Percentiles rank a stretch among this genome's conserved stretches.
These are phyloP conservation scores for Kalmanozyma brasiliensis DNA, from an alignment of 1,284 basidiomycete species.

Conservation along the genomic window DNA sequence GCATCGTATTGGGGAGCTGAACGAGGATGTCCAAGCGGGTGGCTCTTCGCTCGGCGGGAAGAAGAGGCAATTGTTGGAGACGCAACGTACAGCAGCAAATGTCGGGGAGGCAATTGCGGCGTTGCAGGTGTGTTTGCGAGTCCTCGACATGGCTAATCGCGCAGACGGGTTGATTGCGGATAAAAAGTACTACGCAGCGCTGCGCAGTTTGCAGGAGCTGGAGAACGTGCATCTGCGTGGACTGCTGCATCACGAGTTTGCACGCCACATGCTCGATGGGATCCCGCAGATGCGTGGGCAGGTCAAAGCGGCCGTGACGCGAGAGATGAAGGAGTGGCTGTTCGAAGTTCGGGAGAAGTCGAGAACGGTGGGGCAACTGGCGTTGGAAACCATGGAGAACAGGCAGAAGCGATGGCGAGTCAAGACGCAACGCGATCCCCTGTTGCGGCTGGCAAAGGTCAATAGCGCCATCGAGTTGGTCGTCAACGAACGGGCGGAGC, in stretches of 20 bases:
- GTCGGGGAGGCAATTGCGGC: slow-evolving; percentile 96
- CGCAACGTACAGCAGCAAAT: slow-evolving; percentile 89
- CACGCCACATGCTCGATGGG: slow-evolving; percentile 88
- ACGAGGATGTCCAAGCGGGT: slow-evolving; percentile 71
- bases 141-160: slow-evolving; percentile 92
- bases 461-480: slow-evolving; percentile 94
- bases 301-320: slow-evolving; percentile 91
- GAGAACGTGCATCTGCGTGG: slow-evolving; percentile 88
- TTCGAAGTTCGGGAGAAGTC: slow-evolving; percentile 92
- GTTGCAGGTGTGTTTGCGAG: slow-evolving; percentile 87
- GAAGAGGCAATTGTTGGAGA: slow-evolving; percentile 74
- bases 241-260: slow-evolving; percentile 85
- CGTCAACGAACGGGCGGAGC: slow-evolving; percentile 92
- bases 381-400: slow-evolving; percentile 88
- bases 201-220: slow-evolving; percentile 73
- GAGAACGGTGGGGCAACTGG: slow-evolving; percentile 84
- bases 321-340: slow-evolving; percentile 96
- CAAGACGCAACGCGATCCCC: slow-evolving; percentile 60
- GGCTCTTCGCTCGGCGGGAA: slow-evolving; percentile 57
- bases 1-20: slow-evolving; percentile 72
- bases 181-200: slow-evolving; percentile 91
- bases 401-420: slow-evolving; percentile 84
- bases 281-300: slow-evolving; percentile 87
- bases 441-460: slow-evolving; percentile 78
- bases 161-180: slow-evolving; percentile 91